phyloP scores from a whole-genome alignment of 1,139 yeast genomes.

The Kurtzmaniella quercitrusa region DNA sequence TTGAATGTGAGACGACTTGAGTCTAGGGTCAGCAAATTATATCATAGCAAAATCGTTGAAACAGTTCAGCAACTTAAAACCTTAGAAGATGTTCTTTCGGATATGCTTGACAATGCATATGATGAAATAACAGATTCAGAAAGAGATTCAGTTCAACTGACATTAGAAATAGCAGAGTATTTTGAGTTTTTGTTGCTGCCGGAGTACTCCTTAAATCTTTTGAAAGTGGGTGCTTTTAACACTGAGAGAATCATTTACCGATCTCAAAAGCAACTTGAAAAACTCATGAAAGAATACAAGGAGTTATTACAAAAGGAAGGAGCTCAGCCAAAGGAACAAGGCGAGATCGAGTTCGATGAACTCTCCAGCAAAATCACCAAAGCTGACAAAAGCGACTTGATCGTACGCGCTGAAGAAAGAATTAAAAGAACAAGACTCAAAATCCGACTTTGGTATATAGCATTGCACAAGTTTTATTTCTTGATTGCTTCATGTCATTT shows the following conservation, averaged over 20 bases:
- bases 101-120: slow-evolving; percentile 54
- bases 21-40: slow-evolving; percentile 12
- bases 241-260: slow-evolving; percentile 26
- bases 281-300: slow-evolving; percentile 15
- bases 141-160: slow-evolving; percentile 40
- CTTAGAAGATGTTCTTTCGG: slow-evolving; percentile 60
- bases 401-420: slow-evolving; percentile 16
- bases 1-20: slow-evolving; percentile 28
- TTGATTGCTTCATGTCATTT: slow-evolving; percentile 79
- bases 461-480: slow-evolving; percentile 72
- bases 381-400: slow-evolving; percentile 11
- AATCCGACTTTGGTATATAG: slow-evolving; percentile 51
- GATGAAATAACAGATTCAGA: slow-evolving; percentile 48
- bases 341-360: slow-evolving; percentile 12
- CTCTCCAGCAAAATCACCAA: slow-evolving; percentile 16
- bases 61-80: slow-evolving; percentile 47
- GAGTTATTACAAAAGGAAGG: slow-evolving; percentile 4
- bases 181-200: slow-evolving; percentile 54
- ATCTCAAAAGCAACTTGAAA: slow-evolving; percentile 16
- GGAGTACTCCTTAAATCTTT: slow-evolving; percentile 39
- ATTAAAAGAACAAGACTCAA: slow-evolving; percentile 22
- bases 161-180: slow-evolving; percentile 59
- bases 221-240: slow-evolving; percentile 36
- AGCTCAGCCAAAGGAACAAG: slow-evolving; percentile 11
- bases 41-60: slow-evolving; percentile 11